phyloP scores from a whole-genome alignment of 2,329 filamentous ascomycete species.

The Pestalotiopsis fici region DNA sequence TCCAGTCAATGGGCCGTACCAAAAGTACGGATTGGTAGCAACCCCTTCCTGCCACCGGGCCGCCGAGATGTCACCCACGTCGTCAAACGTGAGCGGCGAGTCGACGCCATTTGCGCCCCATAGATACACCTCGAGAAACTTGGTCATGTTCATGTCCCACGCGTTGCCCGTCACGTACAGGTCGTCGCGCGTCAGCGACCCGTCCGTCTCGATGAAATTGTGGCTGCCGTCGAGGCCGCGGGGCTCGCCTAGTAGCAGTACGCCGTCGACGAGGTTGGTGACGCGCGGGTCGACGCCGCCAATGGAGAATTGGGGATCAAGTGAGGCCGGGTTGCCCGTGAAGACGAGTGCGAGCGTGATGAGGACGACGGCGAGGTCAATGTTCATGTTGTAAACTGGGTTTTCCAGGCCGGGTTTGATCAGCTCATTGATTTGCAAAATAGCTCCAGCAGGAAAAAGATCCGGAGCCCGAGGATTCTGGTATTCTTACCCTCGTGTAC shows the following conservation, averaged over 20 bases:
- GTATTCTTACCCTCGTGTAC: not conserved
- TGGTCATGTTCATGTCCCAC: slow-evolving; percentile 48
- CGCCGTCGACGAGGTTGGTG: slow-evolving; percentile 34
- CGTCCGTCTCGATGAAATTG: slow-evolving; percentile 55
- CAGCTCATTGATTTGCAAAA: too few relatives aligned
- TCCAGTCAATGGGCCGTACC: slow-evolving; percentile 51
- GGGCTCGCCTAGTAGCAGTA: slow-evolving; percentile 40
- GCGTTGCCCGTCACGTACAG: slow-evolving; percentile 50
- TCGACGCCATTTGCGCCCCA: slow-evolving; percentile 28
- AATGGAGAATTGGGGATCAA: slow-evolving; percentile 50
- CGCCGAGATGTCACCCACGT: slow-evolving; percentile 41
- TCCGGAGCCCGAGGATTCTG: too few relatives aligned
- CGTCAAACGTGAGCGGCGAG: slow-evolving; percentile 36
- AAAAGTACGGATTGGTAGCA: slow-evolving; percentile 51
- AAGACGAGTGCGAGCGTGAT: slow-evolving; percentile 45
- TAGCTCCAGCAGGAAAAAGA: too few relatives aligned
- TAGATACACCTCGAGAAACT: slow-evolving; percentile 49
- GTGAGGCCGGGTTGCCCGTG: slow-evolving; percentile 48
- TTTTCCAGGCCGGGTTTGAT: not conserved
- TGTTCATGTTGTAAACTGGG: slow-evolving; percentile 42
- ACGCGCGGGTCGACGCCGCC: slow-evolving; percentile 40
- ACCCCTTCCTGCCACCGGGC: slow-evolving; percentile 45
- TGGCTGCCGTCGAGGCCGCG: slow-evolving; percentile 50
- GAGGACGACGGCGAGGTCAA: slow-evolving; percentile 39
- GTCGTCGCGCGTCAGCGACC: slow-evolving; percentile 50